These are phyloP conservation scores for Diaporthe sp. DNA, from an alignment of 2,329 filamentous ascomycete species.

Conservation along the genomic window DNA sequence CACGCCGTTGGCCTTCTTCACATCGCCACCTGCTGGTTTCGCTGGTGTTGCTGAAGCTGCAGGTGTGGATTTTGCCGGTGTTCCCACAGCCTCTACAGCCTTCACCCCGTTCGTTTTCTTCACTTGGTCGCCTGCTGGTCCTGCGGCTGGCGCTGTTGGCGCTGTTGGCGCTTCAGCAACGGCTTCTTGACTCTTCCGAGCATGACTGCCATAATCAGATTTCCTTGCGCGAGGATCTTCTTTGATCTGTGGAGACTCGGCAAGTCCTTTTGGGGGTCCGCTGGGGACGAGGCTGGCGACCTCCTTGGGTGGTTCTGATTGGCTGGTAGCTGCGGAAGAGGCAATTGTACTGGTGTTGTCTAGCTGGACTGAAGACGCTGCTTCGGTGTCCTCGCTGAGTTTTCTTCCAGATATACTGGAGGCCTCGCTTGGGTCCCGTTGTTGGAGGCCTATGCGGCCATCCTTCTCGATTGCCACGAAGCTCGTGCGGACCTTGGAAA, in stretches of 20 bases:
- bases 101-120: not conserved
- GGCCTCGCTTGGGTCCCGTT: constrained; percentile 54
- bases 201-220: constrained; percentile 1
- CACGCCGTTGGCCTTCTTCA: not conserved
- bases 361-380: constrained; percentile 49
- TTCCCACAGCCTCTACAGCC: not conserved
- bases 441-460: constrained; percentile 63
- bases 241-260: constrained; percentile 33
- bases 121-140: not conserved
- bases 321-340: constrained; percentile 13
- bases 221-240: constrained; percentile 17
- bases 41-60: not conserved
- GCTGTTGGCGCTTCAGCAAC: constrained; percentile 24
- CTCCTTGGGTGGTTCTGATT: constrained; percentile 7
- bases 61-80: not conserved
- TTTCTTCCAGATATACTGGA: constrained; percentile 51
- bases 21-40: not conserved
- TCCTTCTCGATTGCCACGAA: constrained; percentile 80
- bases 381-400: constrained; percentile 50
- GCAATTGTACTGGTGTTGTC: constrained; percentile 50
- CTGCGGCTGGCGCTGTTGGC: not conserved
- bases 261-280: constrained; percentile 30
- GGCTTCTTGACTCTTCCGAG: constrained; percentile 20
- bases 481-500: constrained; percentile 80
- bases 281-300: constrained; percentile 3